phyloP scores from a whole-genome alignment of 1,284 basidiomycete species.

The Cryptococcus wingfieldii region DNA sequence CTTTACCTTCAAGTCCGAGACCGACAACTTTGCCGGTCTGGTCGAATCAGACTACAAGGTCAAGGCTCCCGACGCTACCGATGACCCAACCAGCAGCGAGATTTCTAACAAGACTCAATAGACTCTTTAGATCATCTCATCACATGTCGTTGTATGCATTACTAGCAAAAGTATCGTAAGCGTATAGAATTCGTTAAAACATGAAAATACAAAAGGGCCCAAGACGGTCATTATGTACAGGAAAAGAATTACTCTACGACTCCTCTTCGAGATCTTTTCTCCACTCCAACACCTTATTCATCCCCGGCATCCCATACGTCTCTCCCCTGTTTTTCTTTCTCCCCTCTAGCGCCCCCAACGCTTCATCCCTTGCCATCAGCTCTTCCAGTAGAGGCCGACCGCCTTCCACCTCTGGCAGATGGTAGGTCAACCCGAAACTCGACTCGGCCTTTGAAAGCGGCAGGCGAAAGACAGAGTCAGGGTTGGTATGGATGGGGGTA shows the following conservation, averaged over 20 bases:
- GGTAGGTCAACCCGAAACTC: not conserved
- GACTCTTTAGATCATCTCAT: no score
- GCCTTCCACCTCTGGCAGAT: not conserved
- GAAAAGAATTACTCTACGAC: not conserved
- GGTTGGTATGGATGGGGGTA: not conserved
- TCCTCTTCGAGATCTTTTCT: constrained; percentile 10
- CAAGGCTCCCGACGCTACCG: constrained; percentile 12
- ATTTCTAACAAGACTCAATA: constrained; percentile 2
- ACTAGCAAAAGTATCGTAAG: no score
- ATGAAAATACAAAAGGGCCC: not conserved
- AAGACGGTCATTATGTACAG: not conserved
- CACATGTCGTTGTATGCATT: no score
- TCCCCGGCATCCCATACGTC: not conserved
- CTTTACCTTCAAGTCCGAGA: constrained; percentile 35
- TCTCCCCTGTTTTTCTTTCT: not conserved
- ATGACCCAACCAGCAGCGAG: constrained; percentile 24
- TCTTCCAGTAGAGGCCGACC: constrained; percentile 4
- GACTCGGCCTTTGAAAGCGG: not conserved
- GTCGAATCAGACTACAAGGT: constrained; percentile 20
- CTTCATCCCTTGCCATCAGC: constrained; percentile 5
- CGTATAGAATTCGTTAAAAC: not conserved
- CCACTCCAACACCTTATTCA: constrained; percentile 12
- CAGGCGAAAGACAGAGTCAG: not conserved
- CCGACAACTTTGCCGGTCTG: constrained; percentile 36
- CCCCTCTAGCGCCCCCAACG: not conserved